These are phyloP conservation scores for Komagataella pastoris DNA, from an alignment of 805 yeast genomes.

Conservation along the genomic window DNA sequence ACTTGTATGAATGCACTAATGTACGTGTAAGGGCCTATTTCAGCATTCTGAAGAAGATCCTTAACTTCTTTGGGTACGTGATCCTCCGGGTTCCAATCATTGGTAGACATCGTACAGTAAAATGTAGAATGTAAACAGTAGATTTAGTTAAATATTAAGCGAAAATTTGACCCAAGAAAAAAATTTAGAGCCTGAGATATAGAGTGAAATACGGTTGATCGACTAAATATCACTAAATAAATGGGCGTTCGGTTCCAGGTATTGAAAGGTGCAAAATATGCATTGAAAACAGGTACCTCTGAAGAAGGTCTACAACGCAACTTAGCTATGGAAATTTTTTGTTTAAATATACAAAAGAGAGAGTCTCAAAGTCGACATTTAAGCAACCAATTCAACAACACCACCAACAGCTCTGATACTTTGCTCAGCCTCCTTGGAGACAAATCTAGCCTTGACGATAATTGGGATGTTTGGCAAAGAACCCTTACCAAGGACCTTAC, in stretches of 20 bases:
- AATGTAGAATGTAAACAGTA: not conserved
- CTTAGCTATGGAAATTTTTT: not conserved
- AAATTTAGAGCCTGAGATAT: slow-evolving; percentile 1
- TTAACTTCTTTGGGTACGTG: slow-evolving; percentile 25
- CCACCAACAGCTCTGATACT: slow-evolving; percentile 99
- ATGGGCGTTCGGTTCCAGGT: not conserved
- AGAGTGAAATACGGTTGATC: not conserved
- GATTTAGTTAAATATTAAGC: slow-evolving; percentile 1
- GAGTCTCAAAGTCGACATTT: slow-evolving; percentile 19
- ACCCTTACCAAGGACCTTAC: slow-evolving; percentile 99
- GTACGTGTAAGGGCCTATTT: slow-evolving; percentile 11
- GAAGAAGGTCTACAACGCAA: not conserved
- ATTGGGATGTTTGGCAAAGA: slow-evolving; percentile 96
- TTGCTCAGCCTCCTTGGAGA: slow-evolving; percentile 98
- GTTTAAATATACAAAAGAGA: not conserved
- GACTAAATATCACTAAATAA: not conserved
- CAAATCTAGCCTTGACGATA: slow-evolving; percentile 98
- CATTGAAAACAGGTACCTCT: not conserved
- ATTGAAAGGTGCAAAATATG: not conserved
- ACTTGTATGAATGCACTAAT: slow-evolving; percentile 35
- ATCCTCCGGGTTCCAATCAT: slow-evolving; percentile 31
- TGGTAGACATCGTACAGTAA: slow-evolving; percentile 6
- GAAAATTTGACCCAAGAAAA: slow-evolving; percentile 3
- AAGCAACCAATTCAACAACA: slow-evolving; percentile 98
- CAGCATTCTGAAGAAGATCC: slow-evolving; percentile 12